Conservation (phyloP, 306 rosid genomes). For the Inga oerstediana region DNA sequence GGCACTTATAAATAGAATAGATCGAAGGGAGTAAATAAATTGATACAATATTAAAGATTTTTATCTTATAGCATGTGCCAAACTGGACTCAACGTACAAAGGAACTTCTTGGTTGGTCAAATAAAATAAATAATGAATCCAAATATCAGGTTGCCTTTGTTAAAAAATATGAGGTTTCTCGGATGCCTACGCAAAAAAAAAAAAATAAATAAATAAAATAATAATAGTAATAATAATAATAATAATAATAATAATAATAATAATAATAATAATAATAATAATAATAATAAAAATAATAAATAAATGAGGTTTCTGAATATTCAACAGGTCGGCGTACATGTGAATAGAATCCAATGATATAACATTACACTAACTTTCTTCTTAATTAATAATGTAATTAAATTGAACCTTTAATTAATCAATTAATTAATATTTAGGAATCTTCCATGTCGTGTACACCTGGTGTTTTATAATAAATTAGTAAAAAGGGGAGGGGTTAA, state of each 20-base stretch:
- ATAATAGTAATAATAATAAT: too few relatives aligned
- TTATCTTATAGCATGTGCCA: neutral
- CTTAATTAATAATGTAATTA: neutral
- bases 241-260: too few relatives aligned
- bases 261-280: too few relatives aligned
- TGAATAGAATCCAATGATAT: neutral
- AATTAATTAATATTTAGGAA: neutral
- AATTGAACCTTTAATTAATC: neutral
- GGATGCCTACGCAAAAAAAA: too few relatives aligned
- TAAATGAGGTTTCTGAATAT: neutral
- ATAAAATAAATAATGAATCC: neutral
- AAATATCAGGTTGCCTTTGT: neutral
- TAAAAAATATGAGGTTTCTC: too few relatives aligned
- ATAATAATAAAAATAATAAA: too few relatives aligned
- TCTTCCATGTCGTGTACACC: neutral
- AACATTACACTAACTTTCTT: neutral
- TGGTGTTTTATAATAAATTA: neutral
- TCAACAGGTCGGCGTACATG: neutral
- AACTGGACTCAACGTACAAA: neutral
- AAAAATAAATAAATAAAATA: too few relatives aligned
- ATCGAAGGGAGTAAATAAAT: too few relatives aligned
- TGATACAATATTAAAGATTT: too few relatives aligned
- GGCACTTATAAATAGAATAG: too few relatives aligned
- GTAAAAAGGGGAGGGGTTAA: neutral
- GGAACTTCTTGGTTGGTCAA: neutral